phyloP scores from a whole-genome alignment of 2,329 filamentous ascomycete genomes.

The Triangularia setosa region DNA sequence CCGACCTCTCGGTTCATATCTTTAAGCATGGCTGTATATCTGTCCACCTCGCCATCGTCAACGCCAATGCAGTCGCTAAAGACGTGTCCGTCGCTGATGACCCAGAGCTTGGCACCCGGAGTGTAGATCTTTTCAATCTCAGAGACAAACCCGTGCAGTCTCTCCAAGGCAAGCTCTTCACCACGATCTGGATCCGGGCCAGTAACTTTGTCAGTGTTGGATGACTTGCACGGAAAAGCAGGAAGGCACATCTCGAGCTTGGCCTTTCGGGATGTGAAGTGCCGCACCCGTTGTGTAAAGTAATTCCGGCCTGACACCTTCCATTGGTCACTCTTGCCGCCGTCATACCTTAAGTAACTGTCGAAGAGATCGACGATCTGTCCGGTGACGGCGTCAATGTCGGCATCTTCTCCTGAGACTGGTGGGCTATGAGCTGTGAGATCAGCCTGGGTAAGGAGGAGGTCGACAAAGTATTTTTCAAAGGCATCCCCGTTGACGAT shows the following conservation, averaged over 20 bases:
- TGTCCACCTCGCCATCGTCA: slow-evolving; percentile 19
- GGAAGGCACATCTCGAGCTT: slow-evolving; percentile 17
- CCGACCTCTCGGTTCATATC: slow-evolving; percentile 15
- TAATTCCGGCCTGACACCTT: slow-evolving; percentile 7
- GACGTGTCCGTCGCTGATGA: slow-evolving; percentile 23
- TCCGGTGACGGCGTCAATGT: not conserved
- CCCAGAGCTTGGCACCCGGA: slow-evolving; percentile 19
- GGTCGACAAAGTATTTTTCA: slow-evolving; percentile 17
- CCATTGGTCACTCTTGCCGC: slow-evolving; percentile 17
- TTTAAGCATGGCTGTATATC: slow-evolving; percentile 18
- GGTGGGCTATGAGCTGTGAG: not conserved
- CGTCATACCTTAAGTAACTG: slow-evolving; percentile 17
- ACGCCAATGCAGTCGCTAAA: slow-evolving; percentile 23
- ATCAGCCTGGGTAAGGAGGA: slow-evolving; percentile 17
- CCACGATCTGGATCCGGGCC: slow-evolving; percentile 17
- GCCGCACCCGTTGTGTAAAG: slow-evolving; percentile 15
- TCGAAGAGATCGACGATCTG: slow-evolving; percentile 19
- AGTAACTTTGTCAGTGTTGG: slow-evolving; percentile 20
- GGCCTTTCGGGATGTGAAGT: slow-evolving; percentile 12
- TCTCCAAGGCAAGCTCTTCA: slow-evolving; percentile 19
- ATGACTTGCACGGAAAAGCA: slow-evolving; percentile 22
- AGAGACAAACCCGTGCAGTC: slow-evolving; percentile 16
- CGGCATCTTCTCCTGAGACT: not conserved
- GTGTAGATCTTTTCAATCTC: slow-evolving; percentile 10
- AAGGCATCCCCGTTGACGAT: slow-evolving; percentile 1